Base-by-base conservation (phyloP, 768 basidiomycete species). In the Chiua virens region DNA sequence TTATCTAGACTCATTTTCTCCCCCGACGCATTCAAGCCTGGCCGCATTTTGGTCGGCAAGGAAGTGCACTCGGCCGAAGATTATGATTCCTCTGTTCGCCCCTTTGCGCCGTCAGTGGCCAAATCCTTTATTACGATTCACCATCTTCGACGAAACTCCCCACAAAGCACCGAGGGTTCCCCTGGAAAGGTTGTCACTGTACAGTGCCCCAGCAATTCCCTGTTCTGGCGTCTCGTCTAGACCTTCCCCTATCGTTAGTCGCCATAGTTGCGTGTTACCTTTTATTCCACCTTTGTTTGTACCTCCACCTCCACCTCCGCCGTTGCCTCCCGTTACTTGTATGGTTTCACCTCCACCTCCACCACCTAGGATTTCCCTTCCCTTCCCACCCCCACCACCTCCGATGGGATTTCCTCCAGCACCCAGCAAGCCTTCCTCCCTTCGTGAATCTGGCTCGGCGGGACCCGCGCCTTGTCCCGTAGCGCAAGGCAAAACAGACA, bases 1-100 rank as follows among this genome's bases (percentile, higher is more conserved):
- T 71, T 89, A 49, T 82, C 83, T 43, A 82, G 79, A 52, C 77
- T 92, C 43, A 69, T 89, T 18, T 89, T 91, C 68, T 84, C 83
- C 38, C 83, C 83, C 6, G 75, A 83, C 53, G 73, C 78, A n/a
- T 71, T 71, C 15, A 71, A 74, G 51, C 66, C 79, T 7, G 71
- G 76, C 39, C 81, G 83, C 34, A 80, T 89, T 41, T 70, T 89
- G 28, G 75, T 91, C 50, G 80, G 75, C 45, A 78, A 70, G 49
- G 82, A 86, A 62, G 81, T 83, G 14, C 81, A 77, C 62, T 74
- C 72, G 43, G 73, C 74, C 2, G 75, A 79, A 20, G 84, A 89
- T 50, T 92, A 87, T 59, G 63, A 73, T 44, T 70, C 45, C 27
- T 75, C 73, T 57, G 75, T 82, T n/a, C 25, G 66, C 72, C 25